These are phyloP conservation scores for Ganoderma lingzhi DNA, from an alignment of 1,284 basidiomycete species.

Conservation along the genomic window DNA sequence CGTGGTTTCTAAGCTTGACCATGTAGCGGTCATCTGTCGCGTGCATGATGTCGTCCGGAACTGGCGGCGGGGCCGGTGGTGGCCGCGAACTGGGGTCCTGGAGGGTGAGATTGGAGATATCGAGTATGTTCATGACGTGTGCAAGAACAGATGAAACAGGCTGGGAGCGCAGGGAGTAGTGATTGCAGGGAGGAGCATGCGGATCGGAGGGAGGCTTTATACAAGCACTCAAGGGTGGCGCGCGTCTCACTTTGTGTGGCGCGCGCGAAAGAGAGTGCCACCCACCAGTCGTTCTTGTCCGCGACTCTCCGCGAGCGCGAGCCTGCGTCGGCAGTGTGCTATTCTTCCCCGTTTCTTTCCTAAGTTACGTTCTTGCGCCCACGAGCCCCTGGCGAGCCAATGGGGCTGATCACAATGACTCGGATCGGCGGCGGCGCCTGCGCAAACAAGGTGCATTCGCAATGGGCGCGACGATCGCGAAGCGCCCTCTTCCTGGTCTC, in stretches of 20 bases:
- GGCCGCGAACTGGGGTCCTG: slow-evolving; percentile 46
- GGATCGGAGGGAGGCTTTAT: slow-evolving; percentile 22
- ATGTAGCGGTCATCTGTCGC: slow-evolving; percentile 53
- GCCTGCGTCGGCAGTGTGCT: not conserved
- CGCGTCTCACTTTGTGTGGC: slow-evolving; percentile 4
- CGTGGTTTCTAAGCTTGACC: slow-evolving; percentile 67
- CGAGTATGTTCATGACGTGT: slow-evolving; percentile 55
- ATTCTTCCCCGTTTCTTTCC: not conserved
- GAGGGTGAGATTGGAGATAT: slow-evolving; percentile 55
- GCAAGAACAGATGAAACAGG: slow-evolving; percentile 13
- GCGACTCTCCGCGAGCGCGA: not conserved
- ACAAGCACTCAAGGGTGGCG: not conserved
- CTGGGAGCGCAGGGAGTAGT: not conserved
- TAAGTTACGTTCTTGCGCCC: not conserved
- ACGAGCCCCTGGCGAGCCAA: not conserved
- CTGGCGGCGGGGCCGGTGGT: slow-evolving; percentile 22
- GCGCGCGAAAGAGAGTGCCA: not conserved
- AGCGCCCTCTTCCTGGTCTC: slow-evolving; percentile 4
- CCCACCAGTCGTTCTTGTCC: not conserved
- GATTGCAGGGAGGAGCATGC: slow-evolving; percentile 8
- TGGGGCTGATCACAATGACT: not conserved
- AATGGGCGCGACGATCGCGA: slow-evolving; percentile 7
- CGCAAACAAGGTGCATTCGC: not conserved
- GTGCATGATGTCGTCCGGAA: slow-evolving; percentile 49
- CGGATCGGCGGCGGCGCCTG: not conserved